These are phyloP conservation scores for Triticum monococcum DNA, from an alignment of 176 grass and related monocot genomes.

Conservation along the genomic window DNA sequence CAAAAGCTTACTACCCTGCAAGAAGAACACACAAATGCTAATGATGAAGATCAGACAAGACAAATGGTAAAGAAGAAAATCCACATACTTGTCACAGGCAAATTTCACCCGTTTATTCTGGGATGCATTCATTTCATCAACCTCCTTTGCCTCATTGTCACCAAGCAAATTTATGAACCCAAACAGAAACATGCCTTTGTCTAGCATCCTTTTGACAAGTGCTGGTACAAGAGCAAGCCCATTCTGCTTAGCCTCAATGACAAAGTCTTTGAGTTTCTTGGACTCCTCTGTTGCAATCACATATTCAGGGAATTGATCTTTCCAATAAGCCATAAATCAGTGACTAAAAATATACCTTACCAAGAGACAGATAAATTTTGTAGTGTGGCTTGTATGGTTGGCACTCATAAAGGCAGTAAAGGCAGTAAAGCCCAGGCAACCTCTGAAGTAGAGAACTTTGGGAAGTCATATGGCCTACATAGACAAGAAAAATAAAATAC, in stretches of 20 bases:
- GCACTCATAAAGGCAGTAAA: constrained; percentile 87
- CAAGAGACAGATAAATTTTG: constrained; percentile 82
- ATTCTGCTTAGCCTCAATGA: constrained; percentile 64
- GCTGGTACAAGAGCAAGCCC: constrained; percentile 35
- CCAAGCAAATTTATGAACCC: constrained; percentile 74
- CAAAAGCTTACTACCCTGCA: not conserved
- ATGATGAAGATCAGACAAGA: not conserved
- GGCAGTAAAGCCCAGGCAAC: constrained; percentile 87
- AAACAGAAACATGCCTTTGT: constrained; percentile 67
- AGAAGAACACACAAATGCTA: constrained; percentile 2
- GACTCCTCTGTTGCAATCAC: constrained; percentile 54
- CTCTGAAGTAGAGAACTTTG: constrained; percentile 42
- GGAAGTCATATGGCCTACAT: constrained; percentile 72
- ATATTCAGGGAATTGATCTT: constrained; percentile 9
- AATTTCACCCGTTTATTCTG: constrained; percentile 60
- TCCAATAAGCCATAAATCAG: constrained; percentile 19
- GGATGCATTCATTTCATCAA: constrained; percentile 58
- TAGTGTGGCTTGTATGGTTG: constrained; percentile 83
- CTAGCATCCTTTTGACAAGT: constrained; percentile 82
- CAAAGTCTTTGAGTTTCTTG: constrained; percentile 58
- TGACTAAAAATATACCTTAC: constrained; percentile 40
- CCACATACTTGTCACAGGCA: constrained; percentile 69
- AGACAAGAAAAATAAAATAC: constrained; percentile 31
- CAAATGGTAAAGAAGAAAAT: not conserved
- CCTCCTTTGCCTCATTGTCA: constrained; percentile 40